Base-by-base conservation (phyloP, 768 basidiomycete species). In the Suillus weaverae region DNA sequence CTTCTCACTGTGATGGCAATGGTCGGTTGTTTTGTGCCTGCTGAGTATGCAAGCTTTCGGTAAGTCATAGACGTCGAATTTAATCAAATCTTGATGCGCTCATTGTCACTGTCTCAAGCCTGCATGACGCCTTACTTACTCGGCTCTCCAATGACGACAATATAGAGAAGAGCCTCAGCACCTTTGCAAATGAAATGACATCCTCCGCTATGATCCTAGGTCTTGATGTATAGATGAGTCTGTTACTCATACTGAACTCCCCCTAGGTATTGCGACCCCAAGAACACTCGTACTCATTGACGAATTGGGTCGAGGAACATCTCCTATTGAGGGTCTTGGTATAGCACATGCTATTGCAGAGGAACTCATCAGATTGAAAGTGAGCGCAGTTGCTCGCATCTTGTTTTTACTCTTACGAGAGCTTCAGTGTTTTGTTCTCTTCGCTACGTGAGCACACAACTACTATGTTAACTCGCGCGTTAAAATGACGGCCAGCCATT, bases 141-240 rank as follows among this genome's bases (percentile, higher is more conserved):
- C 87, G 97, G 2, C 80, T 99, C 20, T 97, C 94, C 1, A 98
- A 99, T 69, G 95, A 99, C 68, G 95, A 98, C 71, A 90, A 94
- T 69, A 84, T 95, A 72, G 94, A 97, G 75, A 90, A 88, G 71
- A 91, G 85, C 51, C 75, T 99, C 32, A 97, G 95, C 68, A 98
- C 97, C 0, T 99, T 99, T 77, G 94, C 95, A 1, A 89, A 86
- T 67, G 97, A 99, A 77, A 98, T 99, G 94, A 87, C 90, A 1
- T 88, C 92, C 3, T 89, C 89, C 32, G 91, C 94, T 1, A 95
- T 95, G 92, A 95, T 98, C 62, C 79, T 97, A 54, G 91, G 94
- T 88, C 65, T 61, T 74, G 51, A 8, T 43, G 22, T 5, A 20
- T 4, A 32, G 22, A 9, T 18, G 14, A 50, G 30, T 38, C 50